A percentile compares a stretch with the other conserved stretches of the same genome.
Evolutionary conservation across 257 asterid species (phyloP).

Genomic region (Phtheirospermum japonicum): DNA sequence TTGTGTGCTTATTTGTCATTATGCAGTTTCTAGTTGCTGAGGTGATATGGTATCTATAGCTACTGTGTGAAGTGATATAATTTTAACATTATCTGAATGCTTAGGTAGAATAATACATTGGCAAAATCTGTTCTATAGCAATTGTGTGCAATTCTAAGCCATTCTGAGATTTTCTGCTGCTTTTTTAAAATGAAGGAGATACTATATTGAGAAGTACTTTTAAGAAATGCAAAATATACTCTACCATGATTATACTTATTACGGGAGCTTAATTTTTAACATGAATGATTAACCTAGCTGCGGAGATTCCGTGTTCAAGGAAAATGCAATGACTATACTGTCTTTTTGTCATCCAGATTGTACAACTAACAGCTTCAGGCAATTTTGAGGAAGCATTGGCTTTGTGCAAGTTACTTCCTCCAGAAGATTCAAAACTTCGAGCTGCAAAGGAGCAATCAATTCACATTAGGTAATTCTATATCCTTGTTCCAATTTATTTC

Average conservation of each 20-base stretch:
- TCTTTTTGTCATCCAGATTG: constrained; percentile 61
- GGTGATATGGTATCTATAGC: constrained; percentile 12
- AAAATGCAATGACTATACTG: constrained; percentile 21
- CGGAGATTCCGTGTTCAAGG: neutral
- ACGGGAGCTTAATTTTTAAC: constrained; percentile 5
- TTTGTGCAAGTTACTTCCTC: constrained; percentile 93
- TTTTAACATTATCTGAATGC: constrained; percentile 2
- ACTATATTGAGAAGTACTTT: constrained; percentile 9
- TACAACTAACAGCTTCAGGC: constrained; percentile 96
- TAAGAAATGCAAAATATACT: constrained; percentile 2
- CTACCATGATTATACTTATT: constrained; percentile 3
- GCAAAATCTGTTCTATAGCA: constrained; percentile 13
- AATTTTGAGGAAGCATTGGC: constrained; percentile 97
- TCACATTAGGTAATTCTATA: constrained; percentile 64
- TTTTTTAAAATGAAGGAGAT: constrained; percentile 16
- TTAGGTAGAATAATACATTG: constrained; percentile 9
- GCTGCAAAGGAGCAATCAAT: constrained; percentile 96
- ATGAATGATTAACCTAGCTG: constrained; percentile 25
- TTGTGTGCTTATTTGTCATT: constrained; percentile 7
- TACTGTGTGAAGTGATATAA: constrained; percentile 15
- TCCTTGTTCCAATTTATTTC: constrained; percentile 11
- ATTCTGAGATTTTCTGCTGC: too few species aligned
- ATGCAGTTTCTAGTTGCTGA: constrained; percentile 17
- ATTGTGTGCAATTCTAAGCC: too few species aligned
- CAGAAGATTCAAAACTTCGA: constrained; percentile 93